Evolutionary conservation across 163 green algal species (phyloP), one percentile per base, ranked within the genome.

Genomic region (Coccomyxa subellipsoidea): DNA sequence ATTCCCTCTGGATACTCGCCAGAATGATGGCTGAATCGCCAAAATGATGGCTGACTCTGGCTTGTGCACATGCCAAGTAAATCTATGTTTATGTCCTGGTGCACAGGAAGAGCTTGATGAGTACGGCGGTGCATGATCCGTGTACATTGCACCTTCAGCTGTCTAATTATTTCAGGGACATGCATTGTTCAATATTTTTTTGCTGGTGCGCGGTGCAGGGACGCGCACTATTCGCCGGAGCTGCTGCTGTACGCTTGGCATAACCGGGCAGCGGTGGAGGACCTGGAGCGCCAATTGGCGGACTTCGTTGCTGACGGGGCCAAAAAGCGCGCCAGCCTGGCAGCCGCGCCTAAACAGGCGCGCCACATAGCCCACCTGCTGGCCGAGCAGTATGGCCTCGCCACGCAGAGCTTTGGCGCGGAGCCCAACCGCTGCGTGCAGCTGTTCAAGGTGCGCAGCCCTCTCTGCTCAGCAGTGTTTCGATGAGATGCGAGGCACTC

Each of bases 311-410:
- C 76, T 7, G 21, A 34, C 4, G 18, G n/a, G 10, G 34, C n/a
- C 35, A 29, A 78, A 7, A 78, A 78, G 34, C 34, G 34, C 27
- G 21, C 27, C 71, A 78, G 71, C 34, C 35, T 78, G 71, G 31
- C 71, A 10, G 12, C 21, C 15, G 21, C 32, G 71, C 71, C 71
- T 23, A 39, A 78, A 31, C 77, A 78, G 54, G 53, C 84, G 82
- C 87, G 88, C 35, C 35, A 54, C 29, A 47, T 90, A 34, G 80
- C 75, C 71, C 86, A 92, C 77, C 71, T 66, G 38, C 81, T 92
- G 83, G 87, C 88, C 10, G 83, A 86, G 53, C 79, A 87, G 40
- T 92, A 92, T 54, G 88, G 86, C 27, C 69, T 92, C 7, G 80
- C 84, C 32, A 83, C 69, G 0, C 47, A 75, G 15, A 80, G 75